Base-by-base conservation (phyloP, 768 basidiomycete species). In the Pleurotus eryngii region DNA sequence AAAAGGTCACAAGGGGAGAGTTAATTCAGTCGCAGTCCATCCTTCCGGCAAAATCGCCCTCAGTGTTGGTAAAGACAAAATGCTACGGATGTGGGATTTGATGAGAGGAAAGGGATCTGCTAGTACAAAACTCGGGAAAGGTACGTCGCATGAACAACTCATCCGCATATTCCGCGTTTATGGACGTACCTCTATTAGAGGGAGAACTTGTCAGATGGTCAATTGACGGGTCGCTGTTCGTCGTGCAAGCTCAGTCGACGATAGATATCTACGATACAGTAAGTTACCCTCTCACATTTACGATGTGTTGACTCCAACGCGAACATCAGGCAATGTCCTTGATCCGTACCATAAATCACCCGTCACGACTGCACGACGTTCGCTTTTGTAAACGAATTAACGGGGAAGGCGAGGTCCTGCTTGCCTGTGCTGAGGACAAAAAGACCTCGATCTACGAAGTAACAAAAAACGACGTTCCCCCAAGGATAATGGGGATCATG, bases 11-110 rank as follows among this genome's bases (percentile, higher is more conserved):
- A 95, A 94, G 59, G 95, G 91, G 0, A 84, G 91, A 22, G 87
- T 98, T 59, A 98, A 98, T 68, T 82, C 82, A 35, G 82, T 97
- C 38, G 91, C 92, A 2, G 86, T 98, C 2, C 97, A 99, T 66
- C 96, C 94, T 0, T 89, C 91, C 0, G 92, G 95, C 5, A 91
- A 98, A 64, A 83, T 98, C 15, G 95, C 89, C 0, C 71, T 99
- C 40, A 93, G 87, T 59, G 94, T 98, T 0, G 96, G 97, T 5
- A 88, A 86, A 65, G 97, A 98, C 65, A 80, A 82, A 61, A 92
- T 90, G 3, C 62, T 98, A 58, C 82, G 95, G 43, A 97, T 99
- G 95, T 99, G 97, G 97, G 97, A 99, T 76, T 76, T 99, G 49
- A 95, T 98, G 92, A 78, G 95, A 46, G 96, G 96, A 0, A 89